phyloP scores from a whole-genome alignment of 805 yeast species.

The Wickerhamomyces subpelliculosus region DNA sequence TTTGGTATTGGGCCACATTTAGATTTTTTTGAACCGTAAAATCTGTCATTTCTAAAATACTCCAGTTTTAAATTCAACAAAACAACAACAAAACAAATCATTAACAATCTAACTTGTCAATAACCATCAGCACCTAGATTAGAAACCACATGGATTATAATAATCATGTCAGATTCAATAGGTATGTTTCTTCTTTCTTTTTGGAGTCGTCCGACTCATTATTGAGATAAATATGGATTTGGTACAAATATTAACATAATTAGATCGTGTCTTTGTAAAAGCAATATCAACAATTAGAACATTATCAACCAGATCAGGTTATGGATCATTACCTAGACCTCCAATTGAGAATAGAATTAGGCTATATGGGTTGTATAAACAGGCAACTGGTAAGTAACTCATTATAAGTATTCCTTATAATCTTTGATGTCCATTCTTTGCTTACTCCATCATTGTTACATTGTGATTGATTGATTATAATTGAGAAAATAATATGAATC shows the following conservation, averaged over 20 bases:
- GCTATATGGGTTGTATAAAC: constrained; percentile 79
- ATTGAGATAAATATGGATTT: too few species aligned
- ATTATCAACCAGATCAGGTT: constrained; percentile 55
- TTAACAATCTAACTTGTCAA: neutral
- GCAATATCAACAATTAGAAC: constrained; percentile 77
- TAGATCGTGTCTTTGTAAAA: constrained; percentile 73
- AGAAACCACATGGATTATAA: neutral
- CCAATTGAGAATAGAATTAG: constrained; percentile 62
- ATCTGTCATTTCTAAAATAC: too few species aligned
- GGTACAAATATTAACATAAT: neutral
- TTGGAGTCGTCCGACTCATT: too few species aligned
- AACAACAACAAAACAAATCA: neutral
- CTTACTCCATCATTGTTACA: too few species aligned
- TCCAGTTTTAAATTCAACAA: too few species aligned
- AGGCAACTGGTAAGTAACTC: constrained; percentile 56
- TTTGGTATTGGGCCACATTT: too few species aligned
- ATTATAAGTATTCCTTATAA: too few species aligned
- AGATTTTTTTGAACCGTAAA: too few species aligned
- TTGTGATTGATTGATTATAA: too few species aligned
- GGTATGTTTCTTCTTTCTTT: constrained; percentile 4
- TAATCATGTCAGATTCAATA: constrained; percentile 10
- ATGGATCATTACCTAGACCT: constrained; percentile 66
- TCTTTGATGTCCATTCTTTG: too few species aligned
- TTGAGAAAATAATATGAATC: too few species aligned
- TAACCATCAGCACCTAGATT: neutral